Base-by-base conservation (phyloP, 148 eudicot genomes). In the Diospyros kaki region DNA sequence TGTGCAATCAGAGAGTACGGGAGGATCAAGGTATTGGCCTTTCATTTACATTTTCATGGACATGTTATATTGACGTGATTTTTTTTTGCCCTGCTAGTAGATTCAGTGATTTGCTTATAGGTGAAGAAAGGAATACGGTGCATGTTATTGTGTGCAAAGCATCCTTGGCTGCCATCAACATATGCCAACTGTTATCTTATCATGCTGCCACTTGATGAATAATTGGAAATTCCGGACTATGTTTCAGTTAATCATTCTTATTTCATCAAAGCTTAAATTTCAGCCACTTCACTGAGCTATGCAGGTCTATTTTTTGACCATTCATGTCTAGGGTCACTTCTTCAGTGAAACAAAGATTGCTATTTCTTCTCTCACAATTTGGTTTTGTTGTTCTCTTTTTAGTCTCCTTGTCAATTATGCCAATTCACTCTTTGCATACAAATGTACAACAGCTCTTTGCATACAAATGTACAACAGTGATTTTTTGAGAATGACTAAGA, bases 1-100 rank as follows among this genome's bases (percentile, higher is more conserved):
- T 85, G 88, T 83, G 97, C 97, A 28, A 79, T 87, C 78, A 84
- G 80, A 81, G 93, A 93, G 80, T 95, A 95, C 72, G 93, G 86
- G 66, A 85, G 91, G 77, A 95, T 95, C 79, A 95, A 95, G 96
- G 98, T 95, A 90, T 68, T 54, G n/a, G 43, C 1, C 28, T 63
- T 64, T 62, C 59, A 61, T 42, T 77, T 74, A 14, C 42, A 12
- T 9, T 59, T 28, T 61, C 1, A 1, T 58, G n/a, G 55, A 62
- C 17, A 2, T 51, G 4, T 73, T 58, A 38, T 38, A 61, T 68
- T 18, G 56, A 28, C 18, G 44, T 38, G 68, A 8, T 74, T 74
- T 69, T 44, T 45, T 13, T 51, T 7, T 45, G 15, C 43, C 12
- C 5, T 12, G 12, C 18, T 28, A 28, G 28, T 28, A 42, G 28